These are phyloP conservation scores for Nakazawaea pomicola DNA, from an alignment of 805 yeast genomes.

Conservation along the genomic window DNA sequence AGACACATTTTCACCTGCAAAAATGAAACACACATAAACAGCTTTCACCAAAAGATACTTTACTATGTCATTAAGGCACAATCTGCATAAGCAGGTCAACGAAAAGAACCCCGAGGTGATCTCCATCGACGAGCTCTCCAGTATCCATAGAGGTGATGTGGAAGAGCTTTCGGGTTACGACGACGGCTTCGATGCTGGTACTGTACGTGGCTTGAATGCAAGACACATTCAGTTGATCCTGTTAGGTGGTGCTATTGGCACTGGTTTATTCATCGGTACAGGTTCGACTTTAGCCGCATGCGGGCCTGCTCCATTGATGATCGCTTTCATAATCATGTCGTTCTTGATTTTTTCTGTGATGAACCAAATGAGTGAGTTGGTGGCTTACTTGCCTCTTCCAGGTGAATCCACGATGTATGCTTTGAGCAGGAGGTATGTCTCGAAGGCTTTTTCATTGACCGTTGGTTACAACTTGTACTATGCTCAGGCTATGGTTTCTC, in stretches of 20 bases:
- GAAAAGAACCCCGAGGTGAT: too few relatives aligned
- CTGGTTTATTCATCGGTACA: constrained; percentile 50
- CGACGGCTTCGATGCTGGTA: too few relatives aligned
- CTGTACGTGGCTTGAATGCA: constrained; percentile 31
- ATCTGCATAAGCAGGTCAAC: too few relatives aligned
- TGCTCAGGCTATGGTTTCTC: constrained; percentile 30
- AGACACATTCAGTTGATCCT: constrained; percentile 62
- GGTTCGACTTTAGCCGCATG: constrained; percentile 32
- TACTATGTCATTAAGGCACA: too few relatives aligned
- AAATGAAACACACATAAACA: too few relatives aligned
- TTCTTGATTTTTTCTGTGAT: constrained; percentile 60
- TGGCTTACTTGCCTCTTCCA: constrained; percentile 52
- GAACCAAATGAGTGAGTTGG: constrained; percentile 63
- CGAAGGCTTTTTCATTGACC: constrained; percentile 23
- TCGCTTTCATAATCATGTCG: constrained; percentile 61
- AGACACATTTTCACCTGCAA: too few relatives aligned
- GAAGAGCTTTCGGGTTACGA: too few relatives aligned
- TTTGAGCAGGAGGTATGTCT: constrained; percentile 24
- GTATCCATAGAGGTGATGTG: too few relatives aligned
- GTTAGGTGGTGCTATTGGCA: constrained; percentile 69
- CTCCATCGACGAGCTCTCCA: too few relatives aligned
- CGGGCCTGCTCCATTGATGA: constrained; percentile 34
- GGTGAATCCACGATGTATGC: constrained; percentile 38
- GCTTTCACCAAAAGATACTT: too few relatives aligned
- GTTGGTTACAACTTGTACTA: constrained; percentile 33